These are phyloP conservation scores for Boletales sp. DNA, from an alignment of 768 basidiomycete genomes.

Conservation along the genomic window DNA sequence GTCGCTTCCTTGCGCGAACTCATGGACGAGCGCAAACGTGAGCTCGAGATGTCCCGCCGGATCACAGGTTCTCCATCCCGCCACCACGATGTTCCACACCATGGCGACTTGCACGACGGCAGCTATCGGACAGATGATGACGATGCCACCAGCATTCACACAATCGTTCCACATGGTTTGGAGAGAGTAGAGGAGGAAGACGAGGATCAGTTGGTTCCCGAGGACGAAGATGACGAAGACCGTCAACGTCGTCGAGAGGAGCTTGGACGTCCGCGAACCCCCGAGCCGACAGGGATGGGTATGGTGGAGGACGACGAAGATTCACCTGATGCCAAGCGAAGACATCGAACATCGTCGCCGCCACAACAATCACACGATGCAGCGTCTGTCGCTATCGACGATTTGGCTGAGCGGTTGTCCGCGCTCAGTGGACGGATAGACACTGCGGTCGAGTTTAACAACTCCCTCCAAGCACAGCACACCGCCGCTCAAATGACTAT, in stretches of 20 bases:
- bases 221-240: slow-evolving; percentile 47
- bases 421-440: slow-evolving; percentile 68
- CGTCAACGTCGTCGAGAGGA: slow-evolving; percentile 45
- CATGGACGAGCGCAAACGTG: slow-evolving; percentile 62
- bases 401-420: slow-evolving; percentile 60
- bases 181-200: slow-evolving; percentile 76
- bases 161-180: slow-evolving; percentile 64
- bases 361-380: slow-evolving; percentile 18
- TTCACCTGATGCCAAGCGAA: slow-evolving; percentile 18
- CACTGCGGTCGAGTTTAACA: slow-evolving; percentile 69
- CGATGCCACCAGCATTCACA: slow-evolving; percentile 68
- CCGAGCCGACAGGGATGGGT: slow-evolving; percentile 68
- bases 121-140: slow-evolving; percentile 54
- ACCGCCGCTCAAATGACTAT: slow-evolving; percentile 74
- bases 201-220: slow-evolving; percentile 47
- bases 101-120: slow-evolving; percentile 12
- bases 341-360: slow-evolving; percentile 17
- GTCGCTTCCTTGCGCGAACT: slow-evolving; percentile 67
- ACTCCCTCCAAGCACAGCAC: slow-evolving; percentile 75
- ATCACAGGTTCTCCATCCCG: slow-evolving; percentile 22
- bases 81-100: slow-evolving; percentile 18
- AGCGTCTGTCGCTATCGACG: slow-evolving; percentile 41
- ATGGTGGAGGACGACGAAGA: slow-evolving; percentile 46
- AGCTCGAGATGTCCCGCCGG: slow-evolving; percentile 34
- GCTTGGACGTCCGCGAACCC: slow-evolving; percentile 71